These are phyloP conservation scores for Acanthamoeba castellanii DNA, from an alignment of 208 protist genomes.

Conservation along the genomic window DNA sequence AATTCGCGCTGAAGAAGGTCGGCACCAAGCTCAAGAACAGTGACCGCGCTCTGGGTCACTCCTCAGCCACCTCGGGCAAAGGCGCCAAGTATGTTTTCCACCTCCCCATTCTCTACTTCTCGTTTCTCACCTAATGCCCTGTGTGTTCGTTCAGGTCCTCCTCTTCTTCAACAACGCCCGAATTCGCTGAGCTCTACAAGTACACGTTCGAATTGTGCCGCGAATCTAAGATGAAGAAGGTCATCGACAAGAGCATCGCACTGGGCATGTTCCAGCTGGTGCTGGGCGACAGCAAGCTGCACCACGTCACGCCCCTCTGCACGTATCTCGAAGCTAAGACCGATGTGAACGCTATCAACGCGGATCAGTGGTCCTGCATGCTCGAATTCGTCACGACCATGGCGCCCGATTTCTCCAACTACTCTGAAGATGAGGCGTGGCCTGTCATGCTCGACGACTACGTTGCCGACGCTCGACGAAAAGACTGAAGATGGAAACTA, in stretches of 20 bases:
- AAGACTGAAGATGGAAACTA: not conserved
- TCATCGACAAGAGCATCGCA: slow-evolving; percentile 46
- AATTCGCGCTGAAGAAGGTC: slow-evolving; percentile 23
- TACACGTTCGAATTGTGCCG: slow-evolving; percentile 42
- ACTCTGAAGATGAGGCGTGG: slow-evolving; percentile 39
- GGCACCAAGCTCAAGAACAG: slow-evolving; percentile 27
- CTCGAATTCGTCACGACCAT: slow-evolving; percentile 35
- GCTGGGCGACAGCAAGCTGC: not conserved
- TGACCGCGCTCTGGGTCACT: not conserved
- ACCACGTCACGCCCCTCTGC: slow-evolving; percentile 27
- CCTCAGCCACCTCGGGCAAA: not conserved
- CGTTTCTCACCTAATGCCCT: not conserved
- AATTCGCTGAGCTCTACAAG: slow-evolving; percentile 27
- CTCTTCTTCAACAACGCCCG: not conserved
- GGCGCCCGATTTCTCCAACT: slow-evolving; percentile 35
- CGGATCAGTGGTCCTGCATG: slow-evolving; percentile 48
- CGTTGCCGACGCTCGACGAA: not conserved
- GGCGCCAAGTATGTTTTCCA: not conserved
- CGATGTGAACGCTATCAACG: slow-evolving; percentile 23
- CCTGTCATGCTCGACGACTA: slow-evolving; percentile 49
- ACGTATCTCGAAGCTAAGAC: not conserved
- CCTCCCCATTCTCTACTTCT: not conserved
- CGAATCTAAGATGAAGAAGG: slow-evolving; percentile 34
- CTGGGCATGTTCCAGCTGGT: slow-evolving; percentile 55
- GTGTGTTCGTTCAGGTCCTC: not conserved